phyloP scores from a whole-genome alignment of 2,329 filamentous ascomycete genomes.

The Fusarium buharicum region DNA sequence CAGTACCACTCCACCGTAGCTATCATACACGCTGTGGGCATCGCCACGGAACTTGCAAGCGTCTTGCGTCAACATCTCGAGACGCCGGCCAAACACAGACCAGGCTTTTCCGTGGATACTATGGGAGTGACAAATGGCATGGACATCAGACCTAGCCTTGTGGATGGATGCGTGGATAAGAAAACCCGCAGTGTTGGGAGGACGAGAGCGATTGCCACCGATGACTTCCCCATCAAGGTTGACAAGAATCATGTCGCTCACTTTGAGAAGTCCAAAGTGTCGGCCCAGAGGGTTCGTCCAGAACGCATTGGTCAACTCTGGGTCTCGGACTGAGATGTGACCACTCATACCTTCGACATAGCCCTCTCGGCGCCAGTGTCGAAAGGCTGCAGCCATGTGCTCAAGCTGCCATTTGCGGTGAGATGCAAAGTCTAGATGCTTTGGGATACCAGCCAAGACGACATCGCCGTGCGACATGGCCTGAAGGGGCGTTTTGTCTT shows the following conservation, averaged over 20 bases:
- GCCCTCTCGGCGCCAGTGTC: conserved; percentile 72
- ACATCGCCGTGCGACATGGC: conserved; percentile 45
- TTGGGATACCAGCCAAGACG: conserved; percentile 42
- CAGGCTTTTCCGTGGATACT: conserved; percentile 73
- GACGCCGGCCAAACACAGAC: conserved; percentile 68
- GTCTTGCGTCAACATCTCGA: conserved; percentile 77
- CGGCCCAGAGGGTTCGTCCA: conserved; percentile 74
- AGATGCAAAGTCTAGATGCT: conserved; percentile 37
- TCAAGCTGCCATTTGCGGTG: conserved; percentile 56
- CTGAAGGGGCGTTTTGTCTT: conserved; percentile 40
- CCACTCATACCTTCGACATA: conserved; percentile 76
- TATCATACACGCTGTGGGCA: conserved; percentile 71
- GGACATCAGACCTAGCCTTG: conserved; percentile 70
- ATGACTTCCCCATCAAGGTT: conserved; percentile 69
- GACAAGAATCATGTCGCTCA: conserved; percentile 74
- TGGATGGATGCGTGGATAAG: conserved; percentile 74
- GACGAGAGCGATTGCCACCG: conserved; percentile 67
- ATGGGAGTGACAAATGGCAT: conserved; percentile 76
- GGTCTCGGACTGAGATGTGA: conserved; percentile 73
- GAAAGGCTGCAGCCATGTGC: conserved; percentile 74
- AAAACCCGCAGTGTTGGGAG: conserved; percentile 75
- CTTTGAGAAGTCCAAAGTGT: conserved; percentile 73
- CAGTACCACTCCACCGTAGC: conserved; percentile 63
- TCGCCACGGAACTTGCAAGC: conserved; percentile 70
- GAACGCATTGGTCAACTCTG: conserved; percentile 67